Evolutionary conservation across 1,139 yeast species (phyloP).

Genomic region (Meyerozyma athensensis): DNA sequence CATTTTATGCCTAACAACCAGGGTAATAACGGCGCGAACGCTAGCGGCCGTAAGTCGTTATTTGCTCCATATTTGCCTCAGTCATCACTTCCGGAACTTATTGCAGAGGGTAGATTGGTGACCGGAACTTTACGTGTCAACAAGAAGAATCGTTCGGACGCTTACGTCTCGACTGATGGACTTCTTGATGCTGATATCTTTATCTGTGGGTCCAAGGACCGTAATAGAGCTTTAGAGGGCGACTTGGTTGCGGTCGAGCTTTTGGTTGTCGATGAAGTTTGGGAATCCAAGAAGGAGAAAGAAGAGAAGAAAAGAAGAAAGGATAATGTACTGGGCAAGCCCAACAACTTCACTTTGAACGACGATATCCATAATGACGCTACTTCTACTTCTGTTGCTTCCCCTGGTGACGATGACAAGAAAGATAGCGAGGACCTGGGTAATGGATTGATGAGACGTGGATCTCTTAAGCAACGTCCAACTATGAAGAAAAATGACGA

Average conservation of each 20-base stretch:
- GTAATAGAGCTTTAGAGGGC: conserved; percentile 95
- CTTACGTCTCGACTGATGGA: conserved; percentile 95
- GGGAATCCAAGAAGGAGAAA: conserved; percentile 94
- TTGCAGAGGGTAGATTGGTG: conserved; percentile 86
- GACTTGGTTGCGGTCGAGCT: conserved; percentile 94
- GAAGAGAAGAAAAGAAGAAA: conserved; percentile 96
- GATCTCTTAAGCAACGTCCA: conserved; percentile 91
- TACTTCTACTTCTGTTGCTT: conserved; percentile 36
- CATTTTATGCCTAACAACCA: conserved; percentile 31
- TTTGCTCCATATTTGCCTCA: conserved; percentile 97
- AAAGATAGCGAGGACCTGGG: conserved; percentile 11
- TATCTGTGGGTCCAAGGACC: conserved; percentile 97
- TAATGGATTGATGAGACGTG: conserved; percentile 65
- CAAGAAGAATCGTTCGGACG: conserved; percentile 93
- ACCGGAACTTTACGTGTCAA: conserved; percentile 91
- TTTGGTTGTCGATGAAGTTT: conserved; percentile 92
- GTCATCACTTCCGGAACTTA: conserved; percentile 81
- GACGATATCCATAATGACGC: conserved; percentile 73
- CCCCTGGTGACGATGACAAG: conserved; percentile 19
- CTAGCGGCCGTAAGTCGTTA: conserved; percentile 62
- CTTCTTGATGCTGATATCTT: conserved; percentile 92
- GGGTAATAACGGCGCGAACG: conserved; percentile 25
- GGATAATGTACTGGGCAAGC: conserved; percentile 46
- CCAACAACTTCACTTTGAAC: conserved; percentile 37
- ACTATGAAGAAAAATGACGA: conserved; percentile 98